Conservation (phyloP, 257 asterid genomes). For the Solanum lycopersicoides region DNA sequence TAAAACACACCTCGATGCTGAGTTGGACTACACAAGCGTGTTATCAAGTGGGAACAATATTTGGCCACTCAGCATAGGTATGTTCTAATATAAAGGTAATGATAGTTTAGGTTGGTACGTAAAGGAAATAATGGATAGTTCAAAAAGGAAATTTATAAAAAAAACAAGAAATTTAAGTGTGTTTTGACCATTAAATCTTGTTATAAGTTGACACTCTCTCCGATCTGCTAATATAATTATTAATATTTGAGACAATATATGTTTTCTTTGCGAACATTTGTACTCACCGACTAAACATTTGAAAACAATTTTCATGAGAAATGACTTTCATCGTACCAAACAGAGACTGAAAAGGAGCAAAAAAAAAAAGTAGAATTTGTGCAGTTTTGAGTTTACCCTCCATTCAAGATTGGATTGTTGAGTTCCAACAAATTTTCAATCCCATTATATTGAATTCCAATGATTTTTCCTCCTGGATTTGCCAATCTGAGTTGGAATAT, state of each 20-base stretch:
- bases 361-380: background rate
- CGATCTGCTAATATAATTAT: background rate
- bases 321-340: background rate
- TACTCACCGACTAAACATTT: background rate
- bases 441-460: conserved; percentile 32
- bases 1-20: background rate
- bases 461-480: conserved; percentile 37
- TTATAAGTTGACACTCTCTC: background rate
- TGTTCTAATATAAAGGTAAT: background rate
- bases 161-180: background rate
- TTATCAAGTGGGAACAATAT: background rate
- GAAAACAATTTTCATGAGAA: background rate
- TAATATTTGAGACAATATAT: background rate
- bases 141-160: background rate
- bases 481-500: conserved; percentile 30
- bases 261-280: background rate
- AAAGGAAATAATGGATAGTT: background rate
- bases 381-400: conserved; percentile 29
- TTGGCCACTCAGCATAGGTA: background rate
- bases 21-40: background rate
- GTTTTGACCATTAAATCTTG: background rate
- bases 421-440: conserved; percentile 40
- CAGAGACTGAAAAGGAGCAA: background rate
- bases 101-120: background rate
- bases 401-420: conserved; percentile 25